A percentile compares a stretch with the other conserved stretches of the same genome.
phyloP scores from a whole-genome alignment of 1,284 basidiomycete genomes.

The Cutaneotrichosporon dermatis region DNA sequence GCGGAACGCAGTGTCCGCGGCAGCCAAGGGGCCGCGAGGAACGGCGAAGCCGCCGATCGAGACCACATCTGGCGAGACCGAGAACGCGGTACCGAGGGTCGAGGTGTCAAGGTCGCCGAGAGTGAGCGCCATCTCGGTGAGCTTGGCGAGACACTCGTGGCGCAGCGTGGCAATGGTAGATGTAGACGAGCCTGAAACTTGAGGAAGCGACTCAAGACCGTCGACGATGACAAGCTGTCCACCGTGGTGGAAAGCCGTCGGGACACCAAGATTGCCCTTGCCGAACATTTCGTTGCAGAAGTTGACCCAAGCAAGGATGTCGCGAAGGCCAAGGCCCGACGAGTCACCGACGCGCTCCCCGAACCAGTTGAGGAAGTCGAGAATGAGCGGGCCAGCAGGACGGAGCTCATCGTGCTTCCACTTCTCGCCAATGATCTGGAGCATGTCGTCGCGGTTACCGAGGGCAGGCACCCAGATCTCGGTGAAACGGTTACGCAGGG shows the following conservation, averaged over 20 bases:
- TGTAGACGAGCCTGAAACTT: constrained; percentile 51
- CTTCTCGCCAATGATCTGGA: constrained; percentile 69
- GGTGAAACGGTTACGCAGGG: constrained; percentile 94
- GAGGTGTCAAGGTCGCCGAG: constrained; percentile 17
- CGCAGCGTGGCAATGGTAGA: constrained; percentile 35
- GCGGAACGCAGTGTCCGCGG: constrained; percentile 58
- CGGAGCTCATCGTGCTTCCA: constrained; percentile 64
- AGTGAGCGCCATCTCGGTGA: constrained; percentile 24
- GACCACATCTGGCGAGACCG: constrained; percentile 42
- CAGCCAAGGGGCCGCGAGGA: constrained; percentile 55
- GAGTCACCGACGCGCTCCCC: constrained; percentile 59
- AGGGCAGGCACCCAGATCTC: constrained; percentile 98
- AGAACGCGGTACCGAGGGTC: constrained; percentile 14
- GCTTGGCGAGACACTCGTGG: constrained; percentile 34
- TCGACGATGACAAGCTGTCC: constrained; percentile 85
- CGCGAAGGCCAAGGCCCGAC: constrained; percentile 68
- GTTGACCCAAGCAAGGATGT: constrained; percentile 87
- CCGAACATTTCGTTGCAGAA: constrained; percentile 70
- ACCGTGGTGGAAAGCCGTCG: constrained; percentile 74
- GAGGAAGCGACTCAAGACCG: constrained; percentile 71
- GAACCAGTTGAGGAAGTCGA: constrained; percentile 83
- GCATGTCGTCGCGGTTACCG: constrained; percentile 68
- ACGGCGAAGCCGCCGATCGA: constrained; percentile 75
- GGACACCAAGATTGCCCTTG: constrained; percentile 44
- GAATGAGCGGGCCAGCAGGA: constrained; percentile 60